Evolutionary conservation across 768 basidiomycete species (phyloP).

Genomic region (Termitomyces bulborhizus): DNA sequence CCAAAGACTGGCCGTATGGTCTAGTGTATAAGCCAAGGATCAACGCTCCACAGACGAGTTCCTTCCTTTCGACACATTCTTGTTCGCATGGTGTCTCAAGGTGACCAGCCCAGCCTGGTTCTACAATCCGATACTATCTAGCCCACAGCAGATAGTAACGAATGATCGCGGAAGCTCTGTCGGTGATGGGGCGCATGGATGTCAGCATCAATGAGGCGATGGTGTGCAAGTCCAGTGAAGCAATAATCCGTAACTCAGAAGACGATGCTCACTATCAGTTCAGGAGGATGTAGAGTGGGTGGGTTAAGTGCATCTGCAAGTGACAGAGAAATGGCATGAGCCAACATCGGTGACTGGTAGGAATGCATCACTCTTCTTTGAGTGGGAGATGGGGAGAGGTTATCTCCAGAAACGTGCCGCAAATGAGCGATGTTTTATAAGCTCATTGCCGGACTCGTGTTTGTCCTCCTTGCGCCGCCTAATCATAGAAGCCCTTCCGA

Average conservation of each 20-base stretch:
- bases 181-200: background rate
- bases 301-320: background rate
- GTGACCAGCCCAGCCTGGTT: background rate
- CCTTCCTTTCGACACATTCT: background rate
- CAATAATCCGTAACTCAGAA: background rate
- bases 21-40: background rate
- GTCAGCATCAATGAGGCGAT: background rate
- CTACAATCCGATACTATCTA: background rate
- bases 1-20: background rate
- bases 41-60: background rate
- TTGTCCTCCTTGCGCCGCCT: background rate
- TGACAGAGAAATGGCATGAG: background rate
- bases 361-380: background rate
- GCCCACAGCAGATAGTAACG: background rate
- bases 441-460: slow-evolving; percentile 3
- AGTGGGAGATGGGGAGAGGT: background rate
- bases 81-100: background rate
- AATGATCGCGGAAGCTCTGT: background rate
- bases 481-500: slow-evolving; percentile 18
- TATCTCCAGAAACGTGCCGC: background rate
- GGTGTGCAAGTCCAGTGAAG: background rate
- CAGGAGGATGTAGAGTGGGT: background rate
- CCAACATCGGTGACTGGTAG: background rate
- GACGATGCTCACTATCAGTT: background rate
- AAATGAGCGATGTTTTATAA: slow-evolving; percentile 3